Conservation (phyloP, 495 filamentous ascomycete species). For the Talaromyces nanjingensis region DNA sequence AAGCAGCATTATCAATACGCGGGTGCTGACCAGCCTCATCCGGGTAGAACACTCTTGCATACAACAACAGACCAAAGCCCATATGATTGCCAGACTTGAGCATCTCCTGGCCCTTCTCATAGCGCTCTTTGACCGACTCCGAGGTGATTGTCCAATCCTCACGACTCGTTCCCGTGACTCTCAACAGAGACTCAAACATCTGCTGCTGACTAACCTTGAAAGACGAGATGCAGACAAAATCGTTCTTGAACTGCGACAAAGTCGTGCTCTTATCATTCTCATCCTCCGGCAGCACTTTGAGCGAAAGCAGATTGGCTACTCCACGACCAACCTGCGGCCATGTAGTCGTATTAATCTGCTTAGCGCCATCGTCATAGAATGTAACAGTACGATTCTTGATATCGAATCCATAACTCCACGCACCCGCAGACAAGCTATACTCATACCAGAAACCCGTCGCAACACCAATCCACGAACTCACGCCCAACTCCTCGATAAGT, state of each 20-base stretch:
- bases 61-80: conserved; percentile 47
- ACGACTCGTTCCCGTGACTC: conserved; percentile 44
- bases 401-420: conserved; percentile 39
- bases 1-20: conserved; percentile 31
- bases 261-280: conserved; percentile 27
- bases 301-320: conserved; percentile 34
- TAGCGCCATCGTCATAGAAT: conserved; percentile 44
- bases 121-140: conserved; percentile 35
- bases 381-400: conserved; percentile 28
- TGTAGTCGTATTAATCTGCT: conserved; percentile 32
- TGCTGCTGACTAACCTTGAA: conserved; percentile 46
- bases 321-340: conserved; percentile 37
- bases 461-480: conserved; percentile 43
- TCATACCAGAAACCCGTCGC: conserved; percentile 49
- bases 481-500: conserved; percentile 37
- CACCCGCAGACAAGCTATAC: conserved; percentile 33
- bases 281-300: conserved; percentile 40
- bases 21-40: conserved; percentile 27
- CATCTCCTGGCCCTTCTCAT: conserved; percentile 27
- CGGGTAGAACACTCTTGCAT: conserved; percentile 45
- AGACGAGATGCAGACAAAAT: conserved; percentile 33
- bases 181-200: conserved; percentile 44
- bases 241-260: conserved; percentile 31
- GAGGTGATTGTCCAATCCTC: conserved; percentile 50
- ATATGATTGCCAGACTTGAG: conserved; percentile 33